Evolutionary conservation across 2,329 filamentous ascomycete species (phyloP), one percentile per base, ranked within the genome.

Genomic region (Colletotrichum noveboracense): DNA sequence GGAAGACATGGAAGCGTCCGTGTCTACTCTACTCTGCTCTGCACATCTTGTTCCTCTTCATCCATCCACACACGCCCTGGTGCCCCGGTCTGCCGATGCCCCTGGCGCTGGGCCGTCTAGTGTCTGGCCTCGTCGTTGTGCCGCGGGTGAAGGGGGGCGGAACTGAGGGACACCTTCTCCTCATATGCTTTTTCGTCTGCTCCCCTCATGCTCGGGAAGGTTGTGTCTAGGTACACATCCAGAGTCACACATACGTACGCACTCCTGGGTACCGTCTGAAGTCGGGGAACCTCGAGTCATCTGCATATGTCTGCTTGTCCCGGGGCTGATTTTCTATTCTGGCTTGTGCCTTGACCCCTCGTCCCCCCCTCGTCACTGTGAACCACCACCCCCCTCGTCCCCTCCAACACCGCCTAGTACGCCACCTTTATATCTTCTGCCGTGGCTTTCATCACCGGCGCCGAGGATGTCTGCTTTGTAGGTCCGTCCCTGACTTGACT

Each of bases 381-480:
- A 52, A 52, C 43, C n/a, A 21, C 43, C n/a, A 34, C 18, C 28
- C 36, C 58, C 62, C 64, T 65, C 38, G 55, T 18, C 24, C 55
- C 55, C 55, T 58, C 55, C 55, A 58, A 58, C 21, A 34, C 34
- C 43, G 43, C 34, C 56, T 66, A 36, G 34, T 56, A 34, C 76
- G 74, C 74, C 66, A 69, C 74, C 66, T 77, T 65, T 69, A 74
- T 76, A 71, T 69, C 67, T 36, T 65, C 48, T 70, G 62, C 76
- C 76, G 76, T 77, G 76, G 76, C 76, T 76, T 73, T 74, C 70
- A 38, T 77, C 71, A 64, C 70, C 65, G 61, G 74, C 76, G 48
- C 76, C 76, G 76, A 77, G 76, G 76, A 76, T 77, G 74, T 77
- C 36, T 58, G 38, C 70, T 73, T 75, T 71, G 71, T 75, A 75